Evolutionary conservation across 192 early-diverging fungal genomes (phyloP), one percentile per base, ranked within the genome.

Genomic region (Entrophospora sp.): DNA sequence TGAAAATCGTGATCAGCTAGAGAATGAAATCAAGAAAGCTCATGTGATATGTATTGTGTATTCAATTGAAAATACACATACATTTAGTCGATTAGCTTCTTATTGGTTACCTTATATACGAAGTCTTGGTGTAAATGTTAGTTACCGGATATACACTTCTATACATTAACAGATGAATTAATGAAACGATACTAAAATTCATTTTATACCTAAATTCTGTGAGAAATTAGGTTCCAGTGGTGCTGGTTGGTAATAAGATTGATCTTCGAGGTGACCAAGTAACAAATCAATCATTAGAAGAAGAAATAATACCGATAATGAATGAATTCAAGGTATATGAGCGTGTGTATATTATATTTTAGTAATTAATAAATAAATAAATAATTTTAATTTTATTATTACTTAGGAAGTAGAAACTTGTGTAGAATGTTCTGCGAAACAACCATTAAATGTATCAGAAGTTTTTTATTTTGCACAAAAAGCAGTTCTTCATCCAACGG

Each of bases 401-500:
- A 18, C 9, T 18, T 73, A 92, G 83, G 95, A 97, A 80, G 92
- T 99, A 30, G 97, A 99, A 78, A 95, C 96, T 5, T 96, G 95
- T 74, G 93, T 99, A 20, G 95, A 99, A 69, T 99, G 97, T 71
- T 97, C 95, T 0, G 93, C 94, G n/a, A 96, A 93, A 72, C 87
- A 90, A 69, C 80, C 89, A 25, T 75, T 97, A 37, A 97, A 97
- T 71, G 93, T 97, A 1, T 92, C 93, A 0, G 97, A 99, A 81
- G 93, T 99, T n/a, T 99, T 99, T 72, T 99, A 97, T 75, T 97
- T 97, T 86, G 97, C 97, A 4, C 97, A 99, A 82, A 97, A 97
- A 73, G 97, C 97, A 4, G 95, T 99, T 10, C 72, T 97, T 43
- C 93, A 99, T 69, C 97, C 97, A 5, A 97, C 95, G 2, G 90